Conservation (phyloP, 2,329 filamentous ascomycete species). For the Allantophomopsis lycopodina region DNA sequence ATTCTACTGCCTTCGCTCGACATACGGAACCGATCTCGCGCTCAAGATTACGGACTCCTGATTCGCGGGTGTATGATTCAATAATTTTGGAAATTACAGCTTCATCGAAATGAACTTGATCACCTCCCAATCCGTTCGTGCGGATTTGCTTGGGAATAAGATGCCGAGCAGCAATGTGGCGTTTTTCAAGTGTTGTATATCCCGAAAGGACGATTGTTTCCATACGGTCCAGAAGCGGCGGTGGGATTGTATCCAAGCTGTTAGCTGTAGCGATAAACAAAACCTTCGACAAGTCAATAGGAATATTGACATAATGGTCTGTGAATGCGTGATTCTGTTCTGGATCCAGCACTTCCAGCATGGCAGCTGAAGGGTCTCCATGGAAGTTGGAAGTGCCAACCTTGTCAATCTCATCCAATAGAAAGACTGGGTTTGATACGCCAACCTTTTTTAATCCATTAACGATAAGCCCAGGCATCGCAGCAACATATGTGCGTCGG, state of each 20-base stretch:
- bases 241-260: constrained; percentile 82
- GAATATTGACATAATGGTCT: constrained; percentile 93
- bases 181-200: constrained; percentile 94
- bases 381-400: constrained; percentile 83
- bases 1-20: constrained; percentile 89
- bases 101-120: constrained; percentile 63
- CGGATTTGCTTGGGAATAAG: constrained; percentile 93
- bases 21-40: constrained; percentile 92
- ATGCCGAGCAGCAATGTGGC: constrained; percentile 84
- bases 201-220: constrained; percentile 88
- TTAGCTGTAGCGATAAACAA: constrained; percentile 97
- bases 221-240: constrained; percentile 93
- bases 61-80: constrained; percentile 90
- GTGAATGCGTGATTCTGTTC: constrained; percentile 94
- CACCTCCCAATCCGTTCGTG: constrained; percentile 68
- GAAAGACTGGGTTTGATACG: constrained; percentile 86
- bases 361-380: constrained; percentile 89
- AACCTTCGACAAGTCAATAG: constrained; percentile 90
- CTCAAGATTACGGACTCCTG: constrained; percentile 90
- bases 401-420: constrained; percentile 98
- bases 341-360: constrained; percentile 94
- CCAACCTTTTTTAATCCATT: constrained; percentile 91
- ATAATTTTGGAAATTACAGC: constrained; percentile 92
- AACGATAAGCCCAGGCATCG: constrained; percentile 95
- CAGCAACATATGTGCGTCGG: constrained; percentile 88